Conservation (phyloP, 2,329 filamentous ascomycete species). For the Talaromyces atroroseus region DNA sequence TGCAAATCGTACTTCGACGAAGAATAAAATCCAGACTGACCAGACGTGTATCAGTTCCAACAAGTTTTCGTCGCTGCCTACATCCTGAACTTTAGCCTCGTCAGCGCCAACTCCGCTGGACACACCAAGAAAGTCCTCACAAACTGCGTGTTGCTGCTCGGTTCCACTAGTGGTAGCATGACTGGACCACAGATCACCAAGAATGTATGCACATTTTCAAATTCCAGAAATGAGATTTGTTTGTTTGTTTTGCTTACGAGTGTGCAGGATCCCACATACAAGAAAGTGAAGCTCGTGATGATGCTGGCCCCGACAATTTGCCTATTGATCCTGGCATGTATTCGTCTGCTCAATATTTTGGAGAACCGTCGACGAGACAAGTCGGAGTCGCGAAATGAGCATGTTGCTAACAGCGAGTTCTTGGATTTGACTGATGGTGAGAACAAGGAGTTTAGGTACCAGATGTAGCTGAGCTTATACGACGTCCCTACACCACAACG, state of each 20-base stretch:
- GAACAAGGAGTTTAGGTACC: not conserved
- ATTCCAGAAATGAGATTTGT: too few relatives aligned
- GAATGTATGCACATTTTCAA: not conserved
- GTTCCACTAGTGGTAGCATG: not conserved
- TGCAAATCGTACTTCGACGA: too few relatives aligned
- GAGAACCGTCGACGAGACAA: not conserved
- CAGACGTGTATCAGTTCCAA: too few relatives aligned
- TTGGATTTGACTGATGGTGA: not conserved
- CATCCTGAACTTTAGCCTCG: too few relatives aligned
- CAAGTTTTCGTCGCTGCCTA: too few relatives aligned
- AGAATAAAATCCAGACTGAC: too few relatives aligned
- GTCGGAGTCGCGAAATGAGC: not conserved
- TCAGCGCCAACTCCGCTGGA: not conserved
- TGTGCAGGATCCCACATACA: not conserved
- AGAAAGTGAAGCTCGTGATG: not conserved
- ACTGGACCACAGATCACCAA: not conserved
- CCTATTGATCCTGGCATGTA: not conserved
- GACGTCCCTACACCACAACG: too few relatives aligned
- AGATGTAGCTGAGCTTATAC: not conserved
- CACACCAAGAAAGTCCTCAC: not conserved
- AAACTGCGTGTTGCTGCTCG: not conserved
- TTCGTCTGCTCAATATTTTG: not conserved
- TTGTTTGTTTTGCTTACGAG: not conserved
- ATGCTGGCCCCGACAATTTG: not conserved
- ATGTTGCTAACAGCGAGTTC: not conserved